A percentile compares a stretch with the other conserved stretches of the same genome.
Evolutionary conservation across 2,329 filamentous ascomycete genomes (phyloP).

Genomic region (Exophiala phaeomuriformis): DNA sequence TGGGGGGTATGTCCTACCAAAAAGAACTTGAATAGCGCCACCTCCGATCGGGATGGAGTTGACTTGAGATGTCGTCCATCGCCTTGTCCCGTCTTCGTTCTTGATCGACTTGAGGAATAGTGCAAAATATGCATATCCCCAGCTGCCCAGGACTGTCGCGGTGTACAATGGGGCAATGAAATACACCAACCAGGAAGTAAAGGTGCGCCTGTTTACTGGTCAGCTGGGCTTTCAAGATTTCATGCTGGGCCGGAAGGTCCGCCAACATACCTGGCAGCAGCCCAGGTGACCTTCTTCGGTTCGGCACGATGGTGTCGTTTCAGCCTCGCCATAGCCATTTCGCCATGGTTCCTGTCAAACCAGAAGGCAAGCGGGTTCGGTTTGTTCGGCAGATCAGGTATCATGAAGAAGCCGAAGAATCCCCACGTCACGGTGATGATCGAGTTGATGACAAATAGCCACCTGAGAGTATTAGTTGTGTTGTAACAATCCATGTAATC

Average conservation of each 20-base stretch:
- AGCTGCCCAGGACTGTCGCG: conserved; percentile 41
- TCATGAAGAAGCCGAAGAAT: conserved; percentile 31
- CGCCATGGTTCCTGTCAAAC: conserved; percentile 40
- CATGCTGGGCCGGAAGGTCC: not conserved
- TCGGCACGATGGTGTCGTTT: conserved; percentile 41
- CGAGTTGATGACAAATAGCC: conserved; percentile 35
- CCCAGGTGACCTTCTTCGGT: conserved; percentile 42
- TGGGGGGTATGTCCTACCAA: no score
- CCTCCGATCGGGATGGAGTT: conserved; percentile 47
- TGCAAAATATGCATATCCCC: conserved; percentile 39
- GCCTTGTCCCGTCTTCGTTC: conserved; percentile 35
- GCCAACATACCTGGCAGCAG: conserved; percentile 31
- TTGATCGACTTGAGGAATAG: conserved; percentile 36
- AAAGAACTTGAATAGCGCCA: conserved; percentile 35
- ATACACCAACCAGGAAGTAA: conserved; percentile 41
- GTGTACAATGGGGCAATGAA: conserved; percentile 43
- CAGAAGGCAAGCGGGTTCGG: conserved; percentile 28
- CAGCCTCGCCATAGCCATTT: conserved; percentile 40
- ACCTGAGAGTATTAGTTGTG: conserved; percentile 9
- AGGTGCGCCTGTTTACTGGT: conserved; percentile 32
- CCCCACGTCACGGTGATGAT: conserved; percentile 36
- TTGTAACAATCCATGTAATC: conserved; percentile 18
- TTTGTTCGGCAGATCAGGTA: conserved; percentile 33
- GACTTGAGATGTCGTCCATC: conserved; percentile 41
- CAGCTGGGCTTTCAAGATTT: not conserved